Percentiles rank a stretch among this genome's conserved stretches.
These are phyloP conservation scores for Ramichloridium luteum DNA, from an alignment of 2,329 filamentous ascomycete genomes.

Conservation along the genomic window DNA sequence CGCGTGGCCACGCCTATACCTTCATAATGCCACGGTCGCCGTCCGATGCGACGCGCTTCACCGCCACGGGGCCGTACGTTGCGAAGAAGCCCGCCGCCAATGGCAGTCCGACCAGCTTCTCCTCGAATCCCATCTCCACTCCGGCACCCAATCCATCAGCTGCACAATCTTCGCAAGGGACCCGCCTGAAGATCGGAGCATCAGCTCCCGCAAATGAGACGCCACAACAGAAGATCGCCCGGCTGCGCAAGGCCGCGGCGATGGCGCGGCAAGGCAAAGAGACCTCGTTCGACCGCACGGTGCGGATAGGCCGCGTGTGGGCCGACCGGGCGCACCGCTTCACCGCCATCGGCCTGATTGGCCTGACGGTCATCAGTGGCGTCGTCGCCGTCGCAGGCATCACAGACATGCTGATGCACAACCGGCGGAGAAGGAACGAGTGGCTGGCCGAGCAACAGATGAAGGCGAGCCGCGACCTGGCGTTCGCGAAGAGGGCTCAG, in stretches of 20 bases:
- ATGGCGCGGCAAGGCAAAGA: constrained; percentile 38
- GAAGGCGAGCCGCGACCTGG: constrained; percentile 31
- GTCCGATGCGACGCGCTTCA: constrained; percentile 70
- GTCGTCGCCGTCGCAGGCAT: constrained; percentile 52
- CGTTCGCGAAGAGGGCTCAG: constrained; percentile 33
- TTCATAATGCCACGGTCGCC: constrained; percentile 51
- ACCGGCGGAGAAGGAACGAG: constrained; percentile 50
- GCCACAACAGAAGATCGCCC: constrained; percentile 41
- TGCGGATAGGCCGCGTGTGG: constrained; percentile 41
- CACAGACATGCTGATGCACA: constrained; percentile 55
- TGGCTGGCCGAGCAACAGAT: constrained; percentile 45
- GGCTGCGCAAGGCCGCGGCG: constrained; percentile 38
- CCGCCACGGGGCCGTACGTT: constrained; percentile 57
- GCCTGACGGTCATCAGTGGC: constrained; percentile 48
- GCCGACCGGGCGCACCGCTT: constrained; percentile 50
- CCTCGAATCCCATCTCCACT: constrained; percentile 13
- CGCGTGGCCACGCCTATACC: too few relatives aligned
- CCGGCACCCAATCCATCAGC: too few relatives aligned
- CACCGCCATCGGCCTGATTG: constrained; percentile 48
- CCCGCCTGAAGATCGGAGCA: too few relatives aligned
- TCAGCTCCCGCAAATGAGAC: constrained; percentile 36
- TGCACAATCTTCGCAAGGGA: too few relatives aligned
- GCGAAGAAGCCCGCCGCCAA: constrained; percentile 43
- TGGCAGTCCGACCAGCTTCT: constrained; percentile 19
- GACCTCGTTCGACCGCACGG: constrained; percentile 41